phyloP scores from a whole-genome alignment of 2,329 filamentous ascomycete species.

The Fusarium udum region DNA sequence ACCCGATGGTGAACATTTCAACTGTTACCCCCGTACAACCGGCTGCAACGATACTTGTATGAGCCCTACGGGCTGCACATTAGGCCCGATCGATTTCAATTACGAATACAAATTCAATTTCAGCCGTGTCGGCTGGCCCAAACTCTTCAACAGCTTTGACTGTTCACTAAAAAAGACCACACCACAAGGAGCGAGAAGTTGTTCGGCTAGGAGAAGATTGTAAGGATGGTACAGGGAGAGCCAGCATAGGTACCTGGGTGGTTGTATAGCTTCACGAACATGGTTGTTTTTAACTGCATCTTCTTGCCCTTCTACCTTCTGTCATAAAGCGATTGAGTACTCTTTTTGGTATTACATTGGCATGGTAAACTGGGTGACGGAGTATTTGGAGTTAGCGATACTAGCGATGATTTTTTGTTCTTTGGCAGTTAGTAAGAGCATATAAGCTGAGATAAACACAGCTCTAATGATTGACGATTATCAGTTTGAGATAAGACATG shows the following conservation, averaged over 20 bases:
- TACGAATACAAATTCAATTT: constrained; percentile 60
- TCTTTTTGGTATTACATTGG: background rate
- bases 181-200: background rate
- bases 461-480: background rate
- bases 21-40: constrained; percentile 56
- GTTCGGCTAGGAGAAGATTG: background rate
- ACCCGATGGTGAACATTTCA: constrained; percentile 59
- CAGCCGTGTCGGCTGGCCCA: constrained; percentile 56
- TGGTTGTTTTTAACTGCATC: background rate
- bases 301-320: background rate
- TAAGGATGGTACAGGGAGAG: background rate
- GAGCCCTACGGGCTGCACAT: constrained; percentile 63
- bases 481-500: background rate
- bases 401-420: background rate
- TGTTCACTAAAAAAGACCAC: constrained; percentile 40
- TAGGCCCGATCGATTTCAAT: constrained; percentile 57
- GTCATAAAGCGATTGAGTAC: background rate
- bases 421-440: background rate
- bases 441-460: background rate
- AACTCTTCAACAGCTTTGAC: constrained; percentile 49
- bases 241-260: background rate
- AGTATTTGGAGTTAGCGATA: background rate
- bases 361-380: background rate
- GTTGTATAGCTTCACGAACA: background rate
- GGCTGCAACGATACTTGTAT: constrained; percentile 57